Evolutionary conservation across 2,329 filamentous ascomycete species (phyloP).

Genomic region (Penicillium occitanis): DNA sequence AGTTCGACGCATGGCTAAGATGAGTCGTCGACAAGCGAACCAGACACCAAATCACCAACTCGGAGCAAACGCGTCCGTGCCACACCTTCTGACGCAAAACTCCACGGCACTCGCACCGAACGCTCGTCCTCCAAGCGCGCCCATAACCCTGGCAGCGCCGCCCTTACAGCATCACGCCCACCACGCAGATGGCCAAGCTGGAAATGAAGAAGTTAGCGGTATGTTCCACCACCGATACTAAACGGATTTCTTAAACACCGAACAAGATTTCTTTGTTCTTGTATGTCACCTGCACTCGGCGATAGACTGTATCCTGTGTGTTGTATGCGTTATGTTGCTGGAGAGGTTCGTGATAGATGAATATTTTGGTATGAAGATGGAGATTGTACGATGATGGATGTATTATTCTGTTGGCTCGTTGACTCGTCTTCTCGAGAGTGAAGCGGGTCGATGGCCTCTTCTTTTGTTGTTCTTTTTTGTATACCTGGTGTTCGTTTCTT

Average conservation of each 20-base stretch:
- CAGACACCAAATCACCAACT: conserved; percentile 63
- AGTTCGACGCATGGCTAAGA: conserved; percentile 93
- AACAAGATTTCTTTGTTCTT: conserved; percentile 14
- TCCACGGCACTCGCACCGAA: conserved; percentile 11
- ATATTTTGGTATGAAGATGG: not conserved
- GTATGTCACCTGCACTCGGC: conserved; percentile 16
- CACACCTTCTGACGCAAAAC: conserved; percentile 32
- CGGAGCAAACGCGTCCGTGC: conserved; percentile 43
- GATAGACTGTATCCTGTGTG: conserved; percentile 18
- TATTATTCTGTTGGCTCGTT: conserved; percentile 7
- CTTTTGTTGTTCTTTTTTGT: conserved; percentile 25
- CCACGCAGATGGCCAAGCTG: conserved; percentile 63
- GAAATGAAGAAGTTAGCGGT: conserved; percentile 79
- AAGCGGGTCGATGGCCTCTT: conserved; percentile 23
- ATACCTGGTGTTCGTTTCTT: not conserved
- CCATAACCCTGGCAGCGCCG: conserved; percentile 63
- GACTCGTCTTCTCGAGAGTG: conserved; percentile 23
- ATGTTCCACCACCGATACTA: conserved; percentile 86
- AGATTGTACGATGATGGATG: conserved; percentile 16
- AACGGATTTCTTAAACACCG: conserved; percentile 36
- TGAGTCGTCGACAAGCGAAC: conserved; percentile 72
- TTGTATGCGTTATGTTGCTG: conserved; percentile 5
- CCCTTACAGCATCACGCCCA: conserved; percentile 74
- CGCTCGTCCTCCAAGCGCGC: conserved; percentile 44
- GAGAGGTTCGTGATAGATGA: not conserved